Evolutionary conservation across 176 grass and related monocot species (phyloP).

Genomic region (Musa acuminata): DNA sequence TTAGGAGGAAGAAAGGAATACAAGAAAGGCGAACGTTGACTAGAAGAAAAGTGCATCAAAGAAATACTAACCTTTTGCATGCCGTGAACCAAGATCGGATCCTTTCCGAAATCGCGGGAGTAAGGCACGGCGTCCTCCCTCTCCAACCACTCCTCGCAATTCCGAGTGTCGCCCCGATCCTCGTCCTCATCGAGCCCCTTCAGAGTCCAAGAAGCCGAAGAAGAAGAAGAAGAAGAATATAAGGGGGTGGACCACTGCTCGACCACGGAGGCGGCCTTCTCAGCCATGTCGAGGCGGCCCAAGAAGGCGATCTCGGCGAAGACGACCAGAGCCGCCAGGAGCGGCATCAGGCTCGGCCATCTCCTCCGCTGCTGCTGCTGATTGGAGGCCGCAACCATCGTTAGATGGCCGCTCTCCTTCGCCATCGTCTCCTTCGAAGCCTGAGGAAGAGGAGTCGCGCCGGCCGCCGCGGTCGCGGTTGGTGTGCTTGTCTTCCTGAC

Average conservation of each 20-base stretch:
- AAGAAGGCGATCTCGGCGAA: conserved; percentile 77
- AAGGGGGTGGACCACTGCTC: conserved; percentile 81
- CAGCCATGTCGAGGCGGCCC: conserved; percentile 67
- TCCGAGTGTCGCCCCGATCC: not conserved
- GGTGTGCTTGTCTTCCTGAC: too few relatives aligned
- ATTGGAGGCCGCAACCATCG: not conserved
- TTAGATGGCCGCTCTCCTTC: not conserved
- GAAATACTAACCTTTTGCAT: conserved; percentile 41
- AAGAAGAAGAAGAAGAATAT: conserved; percentile 24
- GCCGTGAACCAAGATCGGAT: conserved; percentile 68
- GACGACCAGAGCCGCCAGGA: conserved; percentile 57
- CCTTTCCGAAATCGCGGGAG: conserved; percentile 58
- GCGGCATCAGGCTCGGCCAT: conserved; percentile 47
- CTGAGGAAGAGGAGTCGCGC: too few relatives aligned
- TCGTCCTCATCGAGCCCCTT: not conserved
- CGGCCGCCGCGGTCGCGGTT: too few relatives aligned
- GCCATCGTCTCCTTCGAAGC: not conserved
- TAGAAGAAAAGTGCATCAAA: not conserved
- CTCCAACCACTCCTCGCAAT: conserved; percentile 62
- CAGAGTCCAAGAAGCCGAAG: not conserved
- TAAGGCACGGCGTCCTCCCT: conserved; percentile 68
- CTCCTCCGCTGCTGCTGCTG: conserved; percentile 14
- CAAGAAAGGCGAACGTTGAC: too few relatives aligned
- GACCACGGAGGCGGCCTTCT: conserved; percentile 55
- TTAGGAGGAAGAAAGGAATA: too few relatives aligned